Conservation (phyloP, 345 rosid genomes). For the Hypericum androsaemum region DNA sequence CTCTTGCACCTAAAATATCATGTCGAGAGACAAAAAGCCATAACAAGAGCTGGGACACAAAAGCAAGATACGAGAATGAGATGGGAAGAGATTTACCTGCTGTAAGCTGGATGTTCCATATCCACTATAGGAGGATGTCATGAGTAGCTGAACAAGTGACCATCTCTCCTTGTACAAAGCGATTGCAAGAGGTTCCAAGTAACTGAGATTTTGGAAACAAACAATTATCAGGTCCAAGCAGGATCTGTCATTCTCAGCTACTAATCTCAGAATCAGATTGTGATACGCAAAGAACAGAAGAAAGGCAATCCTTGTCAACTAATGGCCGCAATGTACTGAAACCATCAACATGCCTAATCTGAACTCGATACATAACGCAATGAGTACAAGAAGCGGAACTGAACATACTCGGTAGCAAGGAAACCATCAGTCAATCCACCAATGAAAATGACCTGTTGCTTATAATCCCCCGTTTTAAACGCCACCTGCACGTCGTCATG, state of each 20-base stretch:
- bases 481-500: constrained; percentile 61
- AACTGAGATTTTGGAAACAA: constrained; percentile 33
- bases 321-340: no score
- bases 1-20: no score
- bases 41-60: neutral
- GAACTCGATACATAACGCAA: no score
- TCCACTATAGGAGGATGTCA: constrained; percentile 87
- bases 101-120: constrained; percentile 84
- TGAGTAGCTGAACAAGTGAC: constrained; percentile 83
- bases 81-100: constrained; percentile 43
- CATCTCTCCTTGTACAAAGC: constrained; percentile 90
- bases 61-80: neutral
- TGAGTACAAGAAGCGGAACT: no score
- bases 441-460: constrained; percentile 76
- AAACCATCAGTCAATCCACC: constrained; percentile 91
- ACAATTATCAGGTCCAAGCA: neutral
- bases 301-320: no score
- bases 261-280: no score
- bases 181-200: constrained; percentile 86
- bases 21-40: no score
- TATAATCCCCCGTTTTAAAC: constrained; percentile 83
- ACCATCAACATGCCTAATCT: no score
- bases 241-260: no score
- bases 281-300: no score
- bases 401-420: constrained; percentile 74